Evolutionary conservation across 2,329 filamentous ascomycete genomes (phyloP), one percentile per base, ranked within the genome.

Genomic region (Dactylonectria macrodidyma): DNA sequence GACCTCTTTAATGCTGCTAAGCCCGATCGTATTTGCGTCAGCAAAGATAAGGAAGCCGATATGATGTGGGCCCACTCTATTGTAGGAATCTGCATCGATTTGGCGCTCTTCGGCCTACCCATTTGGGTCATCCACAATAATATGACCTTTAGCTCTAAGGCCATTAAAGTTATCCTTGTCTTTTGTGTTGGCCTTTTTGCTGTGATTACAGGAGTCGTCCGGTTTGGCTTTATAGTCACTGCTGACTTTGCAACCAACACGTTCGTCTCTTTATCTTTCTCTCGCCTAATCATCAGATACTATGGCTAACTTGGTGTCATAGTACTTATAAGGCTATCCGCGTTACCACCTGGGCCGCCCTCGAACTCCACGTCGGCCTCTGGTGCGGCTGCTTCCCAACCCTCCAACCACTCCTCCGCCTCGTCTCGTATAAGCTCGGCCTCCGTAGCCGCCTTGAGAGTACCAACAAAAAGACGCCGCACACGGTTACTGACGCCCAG

Each of bases 371-470:
- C 19, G 19, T 19, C 19, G 19, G 19, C 19, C 19, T 19, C 19
- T 19, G 19, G 19, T 80, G 80, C 60, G 77, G 77, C 16, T 83
- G 81, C 70, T 81, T 83, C 58, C 81, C 82, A 2, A 77, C 81
- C 4, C 68, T 83, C 12, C 81, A 83, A 47, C 80, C 81, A 4
- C 66, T 82, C 34, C 65, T 82, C n/a, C 79, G 81, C 19, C 62
- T 76, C 16, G 19, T 78, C 19, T 74, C 57, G 5, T 65, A 56
- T 46, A 65, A 65, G 55, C 52, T 70, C 46, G 65, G 67, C 24
- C 55, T 65, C 7, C 61, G 59, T n/a, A 68, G 52, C 30, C 59
- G 52, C 22, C 61, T 65, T 44, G 67, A 68, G 10, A 68, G 70
- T 56, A 71, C 30, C 5, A 68, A 69, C 30, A 66, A 66, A 38